Evolutionary conservation across 768 basidiomycete species (phyloP).

Genomic region (Leccinum imitatum): DNA sequence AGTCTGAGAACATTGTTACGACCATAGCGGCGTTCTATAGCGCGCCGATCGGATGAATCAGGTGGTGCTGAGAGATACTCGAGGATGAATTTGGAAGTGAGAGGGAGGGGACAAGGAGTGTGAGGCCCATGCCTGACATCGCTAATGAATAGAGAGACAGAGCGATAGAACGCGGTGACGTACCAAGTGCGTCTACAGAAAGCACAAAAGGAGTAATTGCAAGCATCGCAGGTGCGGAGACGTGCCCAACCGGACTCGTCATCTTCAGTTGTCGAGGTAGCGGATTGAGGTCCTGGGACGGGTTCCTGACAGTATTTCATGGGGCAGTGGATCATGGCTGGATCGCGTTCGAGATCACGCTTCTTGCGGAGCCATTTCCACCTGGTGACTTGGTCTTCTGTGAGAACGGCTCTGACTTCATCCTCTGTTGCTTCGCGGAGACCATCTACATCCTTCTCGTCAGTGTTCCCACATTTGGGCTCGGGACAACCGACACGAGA

Average conservation of each 20-base stretch:
- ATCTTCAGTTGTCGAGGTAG: slow-evolving; percentile 25
- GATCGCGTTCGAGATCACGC: slow-evolving; percentile 72
- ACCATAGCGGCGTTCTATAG: slow-evolving; percentile 67
- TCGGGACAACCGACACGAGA: slow-evolving; percentile 79
- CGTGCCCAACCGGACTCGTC: slow-evolving; percentile 70
- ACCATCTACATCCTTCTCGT: slow-evolving; percentile 23
- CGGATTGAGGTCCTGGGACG: slow-evolving; percentile 55
- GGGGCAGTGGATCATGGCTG: slow-evolving; percentile 79
- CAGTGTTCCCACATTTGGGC: slow-evolving; percentile 66
- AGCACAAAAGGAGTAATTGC: slow-evolving; percentile 78
- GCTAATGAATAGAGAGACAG: slow-evolving; percentile 9
- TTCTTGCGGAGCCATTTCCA: slow-evolving; percentile 82
- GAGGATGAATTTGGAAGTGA: slow-evolving; percentile 61
- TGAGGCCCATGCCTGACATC: slow-evolving; percentile 78
- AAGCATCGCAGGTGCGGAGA: slow-evolving; percentile 68
- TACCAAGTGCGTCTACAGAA: slow-evolving; percentile 83
- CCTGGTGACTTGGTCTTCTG: slow-evolving; percentile 59
- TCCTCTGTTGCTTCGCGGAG: slow-evolving; percentile 59
- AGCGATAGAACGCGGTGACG: slow-evolving; percentile 11
- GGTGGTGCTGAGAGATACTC: slow-evolving; percentile 64
- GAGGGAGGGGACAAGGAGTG: slow-evolving; percentile 63
- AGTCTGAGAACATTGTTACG: slow-evolving; percentile 57
- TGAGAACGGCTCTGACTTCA: slow-evolving; percentile 70
- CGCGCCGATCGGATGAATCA: slow-evolving; percentile 45
- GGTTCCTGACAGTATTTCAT: slow-evolving; percentile 78